Percentiles rank a stretch among this genome's conserved stretches.
phyloP scores from a whole-genome alignment of 1,139 yeast genomes.

The Ashbya aceris region DNA sequence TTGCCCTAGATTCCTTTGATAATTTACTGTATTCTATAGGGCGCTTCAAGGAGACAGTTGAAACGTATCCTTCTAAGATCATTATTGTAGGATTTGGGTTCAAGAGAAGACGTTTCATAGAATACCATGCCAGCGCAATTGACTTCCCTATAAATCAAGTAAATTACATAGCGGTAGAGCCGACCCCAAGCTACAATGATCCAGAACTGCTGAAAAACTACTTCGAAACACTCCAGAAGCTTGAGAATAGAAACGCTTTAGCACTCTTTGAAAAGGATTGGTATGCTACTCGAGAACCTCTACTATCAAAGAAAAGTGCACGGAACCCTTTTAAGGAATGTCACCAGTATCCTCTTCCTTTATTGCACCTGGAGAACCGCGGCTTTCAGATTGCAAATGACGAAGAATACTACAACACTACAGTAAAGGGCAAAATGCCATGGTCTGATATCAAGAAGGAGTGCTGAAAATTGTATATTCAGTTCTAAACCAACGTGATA shows the following conservation, averaged over 20 bases:
- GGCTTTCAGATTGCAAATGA: slow-evolving; percentile 12
- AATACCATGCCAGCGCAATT: slow-evolving; percentile 40
- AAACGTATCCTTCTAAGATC: slow-evolving; percentile 42
- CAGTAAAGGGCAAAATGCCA: slow-evolving; percentile 23
- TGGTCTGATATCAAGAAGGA: slow-evolving; percentile 16
- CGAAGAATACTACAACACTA: slow-evolving; percentile 13
- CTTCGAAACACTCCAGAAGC: slow-evolving; percentile 35
- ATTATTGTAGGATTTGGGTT: slow-evolving; percentile 69
- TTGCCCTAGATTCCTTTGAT: slow-evolving; percentile 75
- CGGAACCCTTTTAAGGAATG: slow-evolving; percentile 54
- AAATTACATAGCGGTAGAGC: slow-evolving; percentile 55
- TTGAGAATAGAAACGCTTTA: slow-evolving; percentile 50
- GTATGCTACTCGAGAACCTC: slow-evolving; percentile 41
- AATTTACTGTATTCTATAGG: slow-evolving; percentile 58
- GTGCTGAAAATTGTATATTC: background rate
- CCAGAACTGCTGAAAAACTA: slow-evolving; percentile 17
- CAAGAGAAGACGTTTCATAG: slow-evolving; percentile 49
- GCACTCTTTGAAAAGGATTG: slow-evolving; percentile 49
- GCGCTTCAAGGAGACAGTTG: slow-evolving; percentile 42
- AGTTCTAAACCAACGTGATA: background rate
- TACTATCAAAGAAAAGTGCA: slow-evolving; percentile 18
- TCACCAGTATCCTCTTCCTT: slow-evolving; percentile 37
- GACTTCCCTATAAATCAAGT: slow-evolving; percentile 18
- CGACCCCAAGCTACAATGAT: slow-evolving; percentile 35
- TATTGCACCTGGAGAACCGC: slow-evolving; percentile 2